Conservation (phyloP, 495 filamentous ascomycete genomes). For the Aspergillus diversus region DNA sequence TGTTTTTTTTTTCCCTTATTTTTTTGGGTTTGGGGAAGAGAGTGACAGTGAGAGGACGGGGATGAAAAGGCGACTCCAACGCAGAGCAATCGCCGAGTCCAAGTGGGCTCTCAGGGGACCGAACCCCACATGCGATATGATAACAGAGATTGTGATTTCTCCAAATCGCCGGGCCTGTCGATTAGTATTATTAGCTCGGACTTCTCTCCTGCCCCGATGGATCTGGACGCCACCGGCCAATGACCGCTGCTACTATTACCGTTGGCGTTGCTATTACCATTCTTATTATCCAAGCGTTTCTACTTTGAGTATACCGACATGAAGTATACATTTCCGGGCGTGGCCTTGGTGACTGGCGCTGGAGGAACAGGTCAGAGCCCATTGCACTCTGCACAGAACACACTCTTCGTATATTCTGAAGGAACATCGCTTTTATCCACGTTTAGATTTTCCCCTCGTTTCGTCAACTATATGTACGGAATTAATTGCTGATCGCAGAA, state of each 20-base stretch:
- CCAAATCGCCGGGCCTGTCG: constrained; percentile 4
- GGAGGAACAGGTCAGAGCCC: constrained; percentile 31
- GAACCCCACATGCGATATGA: constrained; percentile 8
- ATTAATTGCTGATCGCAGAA: background rate
- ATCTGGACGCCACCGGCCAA: background rate
- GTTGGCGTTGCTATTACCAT: background rate
- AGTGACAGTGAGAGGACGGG: background rate
- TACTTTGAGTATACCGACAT: background rate
- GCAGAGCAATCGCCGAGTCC: constrained; percentile 6
- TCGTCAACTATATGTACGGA: background rate
- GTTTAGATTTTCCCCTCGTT: constrained; percentile 4
- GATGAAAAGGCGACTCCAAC: constrained; percentile 6
- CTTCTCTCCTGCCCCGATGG: constrained; percentile 1
- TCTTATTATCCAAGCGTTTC: background rate
- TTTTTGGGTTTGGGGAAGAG: background rate
- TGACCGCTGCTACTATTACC: background rate
- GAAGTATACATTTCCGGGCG: constrained; percentile 33
- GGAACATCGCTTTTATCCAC: background rate
- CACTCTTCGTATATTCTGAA: too few species aligned
- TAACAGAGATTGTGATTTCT: constrained; percentile 8
- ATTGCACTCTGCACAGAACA: too few species aligned
- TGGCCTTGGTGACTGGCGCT: constrained; percentile 38
- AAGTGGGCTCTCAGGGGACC: constrained; percentile 7
- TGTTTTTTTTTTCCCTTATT: background rate
- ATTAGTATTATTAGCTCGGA: constrained; percentile 1